phyloP scores from a whole-genome alignment of 495 filamentous ascomycete genomes.

The Xylaria cubensis region DNA sequence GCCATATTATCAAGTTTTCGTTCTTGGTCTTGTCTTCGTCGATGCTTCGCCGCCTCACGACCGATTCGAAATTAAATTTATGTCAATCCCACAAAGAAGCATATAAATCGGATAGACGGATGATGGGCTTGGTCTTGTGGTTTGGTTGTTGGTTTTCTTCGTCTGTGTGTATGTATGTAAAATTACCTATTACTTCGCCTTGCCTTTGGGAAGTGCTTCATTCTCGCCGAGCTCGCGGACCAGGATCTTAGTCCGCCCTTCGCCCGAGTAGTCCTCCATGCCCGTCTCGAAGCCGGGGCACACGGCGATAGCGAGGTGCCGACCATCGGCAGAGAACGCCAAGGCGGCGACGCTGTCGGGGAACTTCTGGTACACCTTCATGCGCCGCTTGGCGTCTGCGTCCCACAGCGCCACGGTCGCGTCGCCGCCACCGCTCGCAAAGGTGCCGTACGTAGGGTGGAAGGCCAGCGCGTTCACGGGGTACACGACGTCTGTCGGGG shows the following conservation, averaged over 20 bases:
- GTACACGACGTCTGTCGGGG: slow-evolving; percentile 78
- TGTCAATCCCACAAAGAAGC: background rate
- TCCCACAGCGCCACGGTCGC: slow-evolving; percentile 97
- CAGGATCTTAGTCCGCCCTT: slow-evolving; percentile 76
- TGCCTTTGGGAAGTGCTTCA: slow-evolving; percentile 88
- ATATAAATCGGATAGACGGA: background rate
- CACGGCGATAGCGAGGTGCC: slow-evolving; percentile 80
- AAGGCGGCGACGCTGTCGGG: slow-evolving; percentile 77
- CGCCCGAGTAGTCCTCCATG: slow-evolving; percentile 73
- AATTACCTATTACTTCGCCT: slow-evolving; percentile 47
- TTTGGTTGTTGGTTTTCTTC: background rate
- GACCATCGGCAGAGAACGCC: slow-evolving; percentile 79
- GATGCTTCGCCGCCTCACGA: background rate
- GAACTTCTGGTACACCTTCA: slow-evolving; percentile 87
- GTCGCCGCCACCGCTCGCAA: slow-evolving; percentile 92
- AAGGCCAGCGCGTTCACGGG: slow-evolving; percentile 94
- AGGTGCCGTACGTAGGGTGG: slow-evolving; percentile 89
- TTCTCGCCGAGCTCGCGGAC: slow-evolving; percentile 83
- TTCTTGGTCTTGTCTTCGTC: background rate
- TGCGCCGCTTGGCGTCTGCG: slow-evolving; percentile 86
- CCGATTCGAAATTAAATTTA: background rate
- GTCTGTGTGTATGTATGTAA: background rate
- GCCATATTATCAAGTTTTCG: background rate
- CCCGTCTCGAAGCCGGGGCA: slow-evolving; percentile 95
- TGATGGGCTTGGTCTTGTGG: background rate